Evolutionary conservation across 2,329 filamentous ascomycete genomes (phyloP).

Genomic region (Arthrobotrys sphaeroides): DNA sequence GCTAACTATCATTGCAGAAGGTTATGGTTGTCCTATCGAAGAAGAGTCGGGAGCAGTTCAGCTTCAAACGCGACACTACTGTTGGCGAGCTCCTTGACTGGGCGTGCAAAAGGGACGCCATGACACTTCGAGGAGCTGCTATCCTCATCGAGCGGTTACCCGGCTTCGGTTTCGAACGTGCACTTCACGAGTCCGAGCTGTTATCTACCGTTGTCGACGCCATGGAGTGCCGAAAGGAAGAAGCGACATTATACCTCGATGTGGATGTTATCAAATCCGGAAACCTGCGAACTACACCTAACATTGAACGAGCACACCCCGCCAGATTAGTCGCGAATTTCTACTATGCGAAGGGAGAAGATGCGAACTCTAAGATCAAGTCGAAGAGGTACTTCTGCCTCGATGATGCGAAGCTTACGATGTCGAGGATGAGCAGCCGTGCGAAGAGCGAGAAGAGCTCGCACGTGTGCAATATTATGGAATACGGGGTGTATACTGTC

Average conservation of each 20-base stretch:
- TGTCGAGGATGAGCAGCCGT: constrained; percentile 47
- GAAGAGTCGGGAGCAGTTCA: constrained; percentile 21
- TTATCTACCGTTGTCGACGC: constrained; percentile 39
- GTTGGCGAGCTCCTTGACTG: constrained; percentile 43
- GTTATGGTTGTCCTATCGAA: constrained; percentile 46
- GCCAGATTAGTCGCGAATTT: constrained; percentile 38
- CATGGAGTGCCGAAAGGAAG: constrained; percentile 43
- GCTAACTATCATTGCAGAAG: constrained; percentile 23
- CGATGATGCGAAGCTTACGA: constrained; percentile 47
- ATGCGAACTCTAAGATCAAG: constrained; percentile 44
- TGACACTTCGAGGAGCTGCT: constrained; percentile 47
- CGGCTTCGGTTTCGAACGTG: constrained; percentile 44
- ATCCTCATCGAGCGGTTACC: constrained; percentile 43
- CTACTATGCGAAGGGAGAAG: constrained; percentile 45
- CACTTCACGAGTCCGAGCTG: constrained; percentile 37
- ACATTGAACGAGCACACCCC: constrained; percentile 3
- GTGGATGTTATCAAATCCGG: constrained; percentile 40
- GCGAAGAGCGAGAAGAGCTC: constrained; percentile 48
- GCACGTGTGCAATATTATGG: constrained; percentile 51
- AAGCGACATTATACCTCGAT: constrained; percentile 39
- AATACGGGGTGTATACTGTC: constrained; percentile 47
- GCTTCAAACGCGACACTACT: constrained; percentile 33
- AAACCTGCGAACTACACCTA: constrained; percentile 27
- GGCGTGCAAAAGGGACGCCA: constrained; percentile 44
- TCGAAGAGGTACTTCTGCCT: constrained; percentile 50